phyloP scores from a whole-genome alignment of 306 rosid species.

The Quercus variabilis region DNA sequence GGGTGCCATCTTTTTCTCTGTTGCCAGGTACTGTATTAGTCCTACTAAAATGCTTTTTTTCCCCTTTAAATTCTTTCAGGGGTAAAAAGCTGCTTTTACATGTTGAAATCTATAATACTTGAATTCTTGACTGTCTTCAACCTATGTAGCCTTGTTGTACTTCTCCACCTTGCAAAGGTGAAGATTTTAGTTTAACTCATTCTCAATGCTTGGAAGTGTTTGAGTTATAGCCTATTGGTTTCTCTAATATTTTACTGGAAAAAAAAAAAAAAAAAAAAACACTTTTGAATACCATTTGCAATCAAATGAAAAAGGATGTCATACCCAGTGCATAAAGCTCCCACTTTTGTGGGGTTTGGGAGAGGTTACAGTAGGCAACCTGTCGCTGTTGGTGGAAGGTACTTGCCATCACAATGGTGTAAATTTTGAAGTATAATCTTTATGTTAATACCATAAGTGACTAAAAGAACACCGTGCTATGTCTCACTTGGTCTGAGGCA shows the following conservation, averaged over 20 bases:
- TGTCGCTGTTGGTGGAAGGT: no score
- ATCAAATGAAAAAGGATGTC: not conserved
- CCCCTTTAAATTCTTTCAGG: not conserved
- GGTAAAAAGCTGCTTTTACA: not conserved
- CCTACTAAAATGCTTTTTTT: not conserved
- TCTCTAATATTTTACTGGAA: not conserved
- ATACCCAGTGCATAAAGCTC: no score
- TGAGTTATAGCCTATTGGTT: not conserved
- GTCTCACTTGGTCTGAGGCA: not conserved
- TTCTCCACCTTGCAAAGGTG: not conserved
- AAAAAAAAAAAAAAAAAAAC: not conserved
- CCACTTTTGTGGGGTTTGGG: no score
- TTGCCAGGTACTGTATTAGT: slow-evolving; percentile 62
- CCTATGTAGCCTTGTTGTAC: not conserved
- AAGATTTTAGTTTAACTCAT: not conserved
- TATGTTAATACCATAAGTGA: not conserved
- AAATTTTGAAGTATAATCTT: not conserved
- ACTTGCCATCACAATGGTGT: not conserved
- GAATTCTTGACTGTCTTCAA: not conserved
- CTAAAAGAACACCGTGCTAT: not conserved
- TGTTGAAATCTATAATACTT: slow-evolving; percentile 1
- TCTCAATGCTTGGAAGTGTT: not conserved
- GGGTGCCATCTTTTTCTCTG: slow-evolving; percentile 95
- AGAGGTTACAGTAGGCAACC: no score
- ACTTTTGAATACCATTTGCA: not conserved